phyloP scores from a whole-genome alignment of 208 protist species.

The Angomonas ambiguus region DNA sequence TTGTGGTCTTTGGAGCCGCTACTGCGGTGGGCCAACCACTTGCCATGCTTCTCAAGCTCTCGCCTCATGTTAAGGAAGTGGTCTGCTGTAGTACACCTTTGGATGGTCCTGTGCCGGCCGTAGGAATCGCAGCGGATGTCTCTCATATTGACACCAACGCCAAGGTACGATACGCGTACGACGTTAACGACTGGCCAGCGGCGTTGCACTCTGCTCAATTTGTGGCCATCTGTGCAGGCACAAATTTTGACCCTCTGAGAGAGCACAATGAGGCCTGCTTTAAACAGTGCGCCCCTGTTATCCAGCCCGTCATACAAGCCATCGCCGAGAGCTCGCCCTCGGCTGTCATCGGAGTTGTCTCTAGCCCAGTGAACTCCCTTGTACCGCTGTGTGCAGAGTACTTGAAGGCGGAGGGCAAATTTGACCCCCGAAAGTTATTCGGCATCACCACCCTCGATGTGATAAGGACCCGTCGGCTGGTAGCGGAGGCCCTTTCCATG shows the following conservation, averaged over 20 bases:
- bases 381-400: conserved; percentile 91
- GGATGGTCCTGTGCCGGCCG: conserved; percentile 21
- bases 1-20: conserved; percentile 90
- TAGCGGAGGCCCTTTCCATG: conserved; percentile 50
- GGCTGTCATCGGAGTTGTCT: conserved; percentile 81
- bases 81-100: conserved; percentile 63
- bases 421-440: conserved; percentile 84
- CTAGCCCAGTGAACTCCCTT: conserved; percentile 92
- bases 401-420: conserved; percentile 57
- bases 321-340: conserved; percentile 65
- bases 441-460: conserved; percentile 93
- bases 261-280: conserved; percentile 87
- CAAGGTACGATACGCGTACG: conserved; percentile 28
- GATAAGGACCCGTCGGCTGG: conserved; percentile 58
- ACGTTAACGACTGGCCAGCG: conserved; percentile 42
- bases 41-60: conserved; percentile 88
- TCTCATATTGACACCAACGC: conserved; percentile 69
- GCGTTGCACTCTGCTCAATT: conserved; percentile 74
- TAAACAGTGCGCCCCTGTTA: conserved; percentile 65
- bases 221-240: conserved; percentile 87
- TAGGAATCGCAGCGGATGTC: conserved; percentile 68
- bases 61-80: conserved; percentile 70
- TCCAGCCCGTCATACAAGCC: conserved; percentile 66
- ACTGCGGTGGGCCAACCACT: conserved; percentile 92
- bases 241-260: conserved; percentile 87